Percentiles rank a stretch among this genome's conserved stretches.
phyloP scores from a whole-genome alignment of 331 rosid genomes.

The Malus hybrid region DNA sequence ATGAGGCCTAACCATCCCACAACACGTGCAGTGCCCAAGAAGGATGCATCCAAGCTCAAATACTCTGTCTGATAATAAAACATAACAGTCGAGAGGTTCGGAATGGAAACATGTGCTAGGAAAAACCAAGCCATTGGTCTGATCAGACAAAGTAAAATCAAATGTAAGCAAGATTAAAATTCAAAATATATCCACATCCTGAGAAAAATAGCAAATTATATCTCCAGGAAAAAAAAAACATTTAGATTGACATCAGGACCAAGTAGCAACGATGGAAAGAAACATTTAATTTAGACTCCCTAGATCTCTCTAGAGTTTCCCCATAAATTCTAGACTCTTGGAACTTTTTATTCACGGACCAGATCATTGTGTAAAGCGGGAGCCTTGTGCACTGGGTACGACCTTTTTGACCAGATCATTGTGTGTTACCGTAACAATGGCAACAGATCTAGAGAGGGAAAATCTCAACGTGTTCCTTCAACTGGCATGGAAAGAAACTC shows the following conservation, averaged over 20 bases:
- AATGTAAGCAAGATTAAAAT: constrained; percentile 14
- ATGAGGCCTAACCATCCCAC: constrained; percentile 80
- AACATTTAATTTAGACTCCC: background rate
- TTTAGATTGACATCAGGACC: background rate
- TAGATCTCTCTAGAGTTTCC: background rate
- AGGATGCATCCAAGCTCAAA: constrained; percentile 72
- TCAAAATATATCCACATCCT: background rate
- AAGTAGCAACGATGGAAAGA: background rate
- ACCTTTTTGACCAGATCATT: background rate
- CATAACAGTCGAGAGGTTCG: constrained; percentile 65
- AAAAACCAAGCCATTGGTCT: constrained; percentile 92
- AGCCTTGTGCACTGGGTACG: too few relatives aligned
- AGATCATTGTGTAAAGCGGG: background rate
- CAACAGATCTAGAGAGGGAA: background rate
- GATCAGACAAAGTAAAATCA: constrained; percentile 19
- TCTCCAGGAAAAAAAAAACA: background rate
- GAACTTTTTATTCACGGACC: background rate
- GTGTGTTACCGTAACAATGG: background rate
- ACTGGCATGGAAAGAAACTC: background rate
- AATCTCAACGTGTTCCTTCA: background rate
- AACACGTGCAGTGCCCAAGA: constrained; percentile 66
- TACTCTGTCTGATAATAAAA: constrained; percentile 60
- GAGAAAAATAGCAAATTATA: background rate
- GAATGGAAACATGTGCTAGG: constrained; percentile 59
- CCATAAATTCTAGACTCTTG: too few relatives aligned